phyloP scores from a whole-genome alignment of 768 basidiomycete species.

The Saitozyma podzolica region DNA sequence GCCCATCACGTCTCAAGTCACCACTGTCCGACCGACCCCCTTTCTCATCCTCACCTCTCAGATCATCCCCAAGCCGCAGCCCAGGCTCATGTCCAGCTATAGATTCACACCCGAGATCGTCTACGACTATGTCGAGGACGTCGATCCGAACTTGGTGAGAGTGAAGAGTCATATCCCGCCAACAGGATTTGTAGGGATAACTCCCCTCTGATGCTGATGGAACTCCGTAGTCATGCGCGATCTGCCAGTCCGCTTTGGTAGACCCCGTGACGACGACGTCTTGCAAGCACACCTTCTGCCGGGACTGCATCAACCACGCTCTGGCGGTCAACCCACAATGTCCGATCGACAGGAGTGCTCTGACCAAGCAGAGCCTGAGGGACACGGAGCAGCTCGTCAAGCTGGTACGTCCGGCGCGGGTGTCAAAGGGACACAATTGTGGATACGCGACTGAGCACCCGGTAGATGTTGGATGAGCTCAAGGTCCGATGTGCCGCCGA shows the following conservation, averaged over 20 bases:
- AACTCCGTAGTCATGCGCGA: slow-evolving; percentile 32
- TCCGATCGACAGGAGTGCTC: slow-evolving; percentile 76
- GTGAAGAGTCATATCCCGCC: neutral
- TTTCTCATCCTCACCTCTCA: no score
- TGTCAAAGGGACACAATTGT: neutral
- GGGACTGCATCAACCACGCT: slow-evolving; percentile 73
- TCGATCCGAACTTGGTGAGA: slow-evolving; percentile 43
- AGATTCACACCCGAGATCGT: slow-evolving; percentile 24
- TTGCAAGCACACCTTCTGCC: slow-evolving; percentile 84
- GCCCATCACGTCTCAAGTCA: no score
- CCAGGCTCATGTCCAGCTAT: neutral
- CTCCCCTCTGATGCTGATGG: neutral
- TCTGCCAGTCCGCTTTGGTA: slow-evolving; percentile 55
- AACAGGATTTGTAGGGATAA: no score
- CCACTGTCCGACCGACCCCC: no score
- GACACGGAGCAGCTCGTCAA: slow-evolving; percentile 41
- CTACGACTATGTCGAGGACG: slow-evolving; percentile 42
- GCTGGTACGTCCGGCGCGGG: slow-evolving; percentile 14
- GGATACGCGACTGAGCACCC: neutral
- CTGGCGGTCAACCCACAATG: slow-evolving; percentile 70
- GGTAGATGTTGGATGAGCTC: slow-evolving; percentile 39
- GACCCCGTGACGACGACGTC: slow-evolving; percentile 72
- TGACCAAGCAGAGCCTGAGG: slow-evolving; percentile 51
- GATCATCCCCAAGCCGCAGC: no score
- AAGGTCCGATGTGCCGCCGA: slow-evolving; percentile 35